A percentile compares a stretch with the other conserved stretches of the same genome.
Conservation (phyloP, 768 basidiomycete species). For the Nidularia pulvinata region DNA sequence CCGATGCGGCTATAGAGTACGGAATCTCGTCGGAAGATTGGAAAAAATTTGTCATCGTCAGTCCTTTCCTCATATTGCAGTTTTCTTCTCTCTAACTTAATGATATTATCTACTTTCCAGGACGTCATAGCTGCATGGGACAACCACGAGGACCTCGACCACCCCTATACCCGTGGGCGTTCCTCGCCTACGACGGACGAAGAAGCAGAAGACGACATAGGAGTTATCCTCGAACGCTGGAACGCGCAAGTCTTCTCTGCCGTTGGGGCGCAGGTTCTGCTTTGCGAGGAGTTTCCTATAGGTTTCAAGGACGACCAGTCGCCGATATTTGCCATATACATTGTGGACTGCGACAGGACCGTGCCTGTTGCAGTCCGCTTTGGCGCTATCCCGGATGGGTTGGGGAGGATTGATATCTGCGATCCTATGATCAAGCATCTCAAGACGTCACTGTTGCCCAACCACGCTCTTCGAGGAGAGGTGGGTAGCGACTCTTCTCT, state of each 20-base stretch:
- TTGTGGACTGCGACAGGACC: slow-evolving; percentile 12
- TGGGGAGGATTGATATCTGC: slow-evolving; percentile 16
- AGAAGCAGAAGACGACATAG: slow-evolving; percentile 15
- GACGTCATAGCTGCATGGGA: not conserved
- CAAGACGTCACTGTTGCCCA: not conserved
- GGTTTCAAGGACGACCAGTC: slow-evolving; percentile 10
- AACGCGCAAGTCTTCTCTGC: slow-evolving; percentile 2
- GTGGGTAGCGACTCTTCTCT: not conserved
- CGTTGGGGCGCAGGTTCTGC: slow-evolving; percentile 3
- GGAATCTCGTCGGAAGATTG: not conserved
- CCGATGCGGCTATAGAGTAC: not conserved
- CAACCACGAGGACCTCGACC: slow-evolving; percentile 1
- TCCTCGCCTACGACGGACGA: slow-evolving; percentile 2
- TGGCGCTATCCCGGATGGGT: slow-evolving; percentile 11
- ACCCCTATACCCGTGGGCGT: not conserved
- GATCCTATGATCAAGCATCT: slow-evolving; percentile 6
- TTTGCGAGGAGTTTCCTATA: slow-evolving; percentile 12
- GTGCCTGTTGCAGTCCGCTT: slow-evolving; percentile 13
- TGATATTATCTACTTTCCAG: too few species aligned
- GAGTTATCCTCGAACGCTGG: slow-evolving; percentile 5
- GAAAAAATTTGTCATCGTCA: not conserved
- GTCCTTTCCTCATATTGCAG: not conserved
- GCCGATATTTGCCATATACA: slow-evolving; percentile 18
- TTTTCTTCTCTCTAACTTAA: too few species aligned
- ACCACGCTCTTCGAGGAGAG: not conserved